These are phyloP conservation scores for Moesziomyces antarcticus DNA, from an alignment of 1,284 basidiomycete genomes.

Conservation along the genomic window DNA sequence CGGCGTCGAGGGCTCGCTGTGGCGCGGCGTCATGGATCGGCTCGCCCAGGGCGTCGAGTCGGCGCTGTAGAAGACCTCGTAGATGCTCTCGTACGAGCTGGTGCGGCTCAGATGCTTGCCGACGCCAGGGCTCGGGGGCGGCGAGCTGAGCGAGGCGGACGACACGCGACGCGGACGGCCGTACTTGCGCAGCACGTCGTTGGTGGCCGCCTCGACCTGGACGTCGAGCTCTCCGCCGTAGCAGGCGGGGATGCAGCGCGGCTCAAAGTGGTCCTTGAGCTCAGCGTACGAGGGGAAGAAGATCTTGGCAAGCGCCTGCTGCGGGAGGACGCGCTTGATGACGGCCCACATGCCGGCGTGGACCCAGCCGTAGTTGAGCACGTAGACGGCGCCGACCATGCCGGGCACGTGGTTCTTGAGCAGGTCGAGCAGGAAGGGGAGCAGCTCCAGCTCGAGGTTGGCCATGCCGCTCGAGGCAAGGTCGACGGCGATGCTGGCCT, in stretches of 20 bases:
- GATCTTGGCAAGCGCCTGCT: slow-evolving; percentile 76
- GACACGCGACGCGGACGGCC: slow-evolving; percentile 36
- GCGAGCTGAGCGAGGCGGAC: slow-evolving; percentile 2
- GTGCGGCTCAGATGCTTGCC: slow-evolving; percentile 27
- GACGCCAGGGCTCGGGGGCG: slow-evolving; percentile 13
- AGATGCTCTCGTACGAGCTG: slow-evolving; percentile 60
- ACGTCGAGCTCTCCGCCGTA: slow-evolving; percentile 60
- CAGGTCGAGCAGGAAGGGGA: slow-evolving; percentile 64
- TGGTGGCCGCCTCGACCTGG: slow-evolving; percentile 43
- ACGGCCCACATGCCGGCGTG: slow-evolving; percentile 82
- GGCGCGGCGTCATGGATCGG: slow-evolving; percentile 41
- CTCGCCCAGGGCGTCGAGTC: slow-evolving; percentile 50
- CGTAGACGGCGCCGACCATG: slow-evolving; percentile 73
- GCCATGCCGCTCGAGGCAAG: slow-evolving; percentile 55
- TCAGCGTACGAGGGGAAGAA: slow-evolving; percentile 77
- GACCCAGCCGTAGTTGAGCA: slow-evolving; percentile 84
- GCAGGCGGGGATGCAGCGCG: slow-evolving; percentile 70
- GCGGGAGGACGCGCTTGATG: slow-evolving; percentile 79
- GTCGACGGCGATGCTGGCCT: slow-evolving; percentile 59
- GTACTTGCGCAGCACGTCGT: slow-evolving; percentile 59
- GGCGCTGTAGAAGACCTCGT: slow-evolving; percentile 60
- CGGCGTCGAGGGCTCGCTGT: slow-evolving; percentile 47
- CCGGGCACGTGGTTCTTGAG: slow-evolving; percentile 66
- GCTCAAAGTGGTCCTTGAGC: slow-evolving; percentile 74
- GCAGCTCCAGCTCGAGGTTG: slow-evolving; percentile 64